Conservation (phyloP, 257 asterid genomes). For the Capsicum pubescens region DNA sequence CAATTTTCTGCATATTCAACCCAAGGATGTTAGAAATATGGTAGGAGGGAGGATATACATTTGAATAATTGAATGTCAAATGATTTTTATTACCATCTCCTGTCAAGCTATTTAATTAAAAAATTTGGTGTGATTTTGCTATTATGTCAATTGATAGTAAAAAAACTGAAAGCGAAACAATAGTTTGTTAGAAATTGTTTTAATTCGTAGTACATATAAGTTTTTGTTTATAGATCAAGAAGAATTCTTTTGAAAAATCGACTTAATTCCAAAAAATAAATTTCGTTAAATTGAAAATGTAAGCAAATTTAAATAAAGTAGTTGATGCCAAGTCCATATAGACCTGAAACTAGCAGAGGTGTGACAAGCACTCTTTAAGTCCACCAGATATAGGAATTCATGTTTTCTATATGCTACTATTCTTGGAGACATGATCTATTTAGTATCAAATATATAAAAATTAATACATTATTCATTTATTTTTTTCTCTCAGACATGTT, state of each 20-base stretch:
- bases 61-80: too few species aligned
- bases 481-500: not conserved
- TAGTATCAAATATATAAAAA: not conserved
- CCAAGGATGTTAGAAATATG: too few species aligned
- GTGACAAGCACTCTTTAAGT: conserved; percentile 23
- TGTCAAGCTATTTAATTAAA: too few species aligned
- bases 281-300: not conserved
- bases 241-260: not conserved
- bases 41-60: too few species aligned
- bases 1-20: too few species aligned
- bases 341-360: not conserved
- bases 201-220: too few species aligned
- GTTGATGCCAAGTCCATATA: not conserved
- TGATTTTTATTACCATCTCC: too few species aligned
- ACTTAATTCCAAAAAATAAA: not conserved
- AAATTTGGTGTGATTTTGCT: not conserved
- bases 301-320: not conserved
- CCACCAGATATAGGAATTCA: not conserved
- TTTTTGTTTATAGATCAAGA: too few species aligned
- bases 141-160: not conserved
- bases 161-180: too few species aligned
- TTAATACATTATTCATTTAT: too few species aligned
- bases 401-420: not conserved
- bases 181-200: too few species aligned
- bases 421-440: conserved; percentile 18